phyloP scores from a whole-genome alignment of 805 yeast species.

The Wickerhamiella vanderwaltii region DNA sequence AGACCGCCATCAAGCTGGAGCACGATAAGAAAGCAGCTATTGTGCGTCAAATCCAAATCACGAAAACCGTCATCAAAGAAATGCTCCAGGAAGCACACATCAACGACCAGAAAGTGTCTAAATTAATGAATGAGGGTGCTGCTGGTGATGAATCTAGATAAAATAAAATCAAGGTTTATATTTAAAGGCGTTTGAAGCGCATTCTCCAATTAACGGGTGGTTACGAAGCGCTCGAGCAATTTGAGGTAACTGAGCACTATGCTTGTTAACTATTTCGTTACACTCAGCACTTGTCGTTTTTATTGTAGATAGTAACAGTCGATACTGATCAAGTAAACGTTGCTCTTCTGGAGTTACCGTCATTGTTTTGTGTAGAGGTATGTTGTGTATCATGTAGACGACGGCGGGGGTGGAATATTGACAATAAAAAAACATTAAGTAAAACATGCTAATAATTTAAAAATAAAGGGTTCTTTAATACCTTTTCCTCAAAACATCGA shows the following conservation, averaged over 20 bases:
- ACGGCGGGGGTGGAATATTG: too few relatives aligned
- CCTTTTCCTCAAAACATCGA: background rate
- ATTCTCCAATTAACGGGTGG: background rate
- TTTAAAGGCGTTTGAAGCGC: too few relatives aligned
- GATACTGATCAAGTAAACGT: background rate
- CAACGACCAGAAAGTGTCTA: background rate
- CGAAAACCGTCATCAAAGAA: background rate
- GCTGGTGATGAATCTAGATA: too few relatives aligned
- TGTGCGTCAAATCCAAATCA: background rate
- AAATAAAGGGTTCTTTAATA: too few relatives aligned
- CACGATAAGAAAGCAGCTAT: slow-evolving; percentile 29
- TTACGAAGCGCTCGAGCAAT: background rate
- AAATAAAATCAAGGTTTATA: background rate
- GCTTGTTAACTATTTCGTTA: background rate
- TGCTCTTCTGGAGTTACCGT: slow-evolving; percentile 1
- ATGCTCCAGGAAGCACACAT: background rate
- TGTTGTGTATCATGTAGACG: too few relatives aligned
- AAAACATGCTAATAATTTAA: too few relatives aligned
- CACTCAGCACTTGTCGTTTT: background rate
- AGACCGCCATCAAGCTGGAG: slow-evolving; percentile 57
- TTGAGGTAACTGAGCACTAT: background rate
- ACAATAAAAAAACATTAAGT: too few relatives aligned
- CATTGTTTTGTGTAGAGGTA: too few relatives aligned
- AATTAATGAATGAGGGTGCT: background rate
- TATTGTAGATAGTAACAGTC: background rate